Percentiles rank a stretch among this genome's conserved stretches.
phyloP scores from a whole-genome alignment of 2,329 filamentous ascomycete genomes.

The Beauveria varroae region DNA sequence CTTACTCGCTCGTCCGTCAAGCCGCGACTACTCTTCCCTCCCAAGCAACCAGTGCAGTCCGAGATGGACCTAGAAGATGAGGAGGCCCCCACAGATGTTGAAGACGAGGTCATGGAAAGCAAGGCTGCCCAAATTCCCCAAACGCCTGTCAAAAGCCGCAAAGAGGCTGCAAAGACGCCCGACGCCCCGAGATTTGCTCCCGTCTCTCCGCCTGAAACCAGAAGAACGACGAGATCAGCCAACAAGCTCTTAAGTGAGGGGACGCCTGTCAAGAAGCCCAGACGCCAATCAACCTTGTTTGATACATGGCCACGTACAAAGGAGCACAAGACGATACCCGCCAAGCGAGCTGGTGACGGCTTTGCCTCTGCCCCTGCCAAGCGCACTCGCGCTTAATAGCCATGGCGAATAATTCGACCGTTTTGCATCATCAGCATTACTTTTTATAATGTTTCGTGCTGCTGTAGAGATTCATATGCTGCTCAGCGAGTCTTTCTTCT shows the following conservation, averaged over 20 bases:
- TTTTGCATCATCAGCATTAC: slow-evolving; percentile 7
- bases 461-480: neutral
- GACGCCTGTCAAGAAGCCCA: slow-evolving; percentile 33
- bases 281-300: slow-evolving; percentile 48
- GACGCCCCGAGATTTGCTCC: slow-evolving; percentile 49
- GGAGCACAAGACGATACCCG: slow-evolving; percentile 35
- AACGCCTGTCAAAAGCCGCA: slow-evolving; percentile 30
- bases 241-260: slow-evolving; percentile 39
- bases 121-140: slow-evolving; percentile 20
- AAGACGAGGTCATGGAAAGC: slow-evolving; percentile 36
- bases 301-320: slow-evolving; percentile 64
- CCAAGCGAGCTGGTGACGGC: slow-evolving; percentile 34
- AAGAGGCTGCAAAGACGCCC: slow-evolving; percentile 36
- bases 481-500: slow-evolving; percentile 4
- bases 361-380: slow-evolving; percentile 25
- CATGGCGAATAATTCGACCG: neutral
- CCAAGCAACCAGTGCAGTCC: slow-evolving; percentile 38
- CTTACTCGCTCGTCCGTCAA: slow-evolving; percentile 63
- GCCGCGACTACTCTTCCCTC: slow-evolving; percentile 64
- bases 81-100: slow-evolving; percentile 52
- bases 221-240: slow-evolving; percentile 49
- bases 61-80: slow-evolving; percentile 45
- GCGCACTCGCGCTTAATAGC: slow-evolving; percentile 26
- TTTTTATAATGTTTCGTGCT: slow-evolving; percentile 5
- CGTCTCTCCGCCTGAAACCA: slow-evolving; percentile 55